Percentiles rank a stretch among this genome's conserved stretches.
These are phyloP conservation scores for Trametes pubescens DNA, from an alignment of 1,284 basidiomycete species.

Conservation along the genomic window DNA sequence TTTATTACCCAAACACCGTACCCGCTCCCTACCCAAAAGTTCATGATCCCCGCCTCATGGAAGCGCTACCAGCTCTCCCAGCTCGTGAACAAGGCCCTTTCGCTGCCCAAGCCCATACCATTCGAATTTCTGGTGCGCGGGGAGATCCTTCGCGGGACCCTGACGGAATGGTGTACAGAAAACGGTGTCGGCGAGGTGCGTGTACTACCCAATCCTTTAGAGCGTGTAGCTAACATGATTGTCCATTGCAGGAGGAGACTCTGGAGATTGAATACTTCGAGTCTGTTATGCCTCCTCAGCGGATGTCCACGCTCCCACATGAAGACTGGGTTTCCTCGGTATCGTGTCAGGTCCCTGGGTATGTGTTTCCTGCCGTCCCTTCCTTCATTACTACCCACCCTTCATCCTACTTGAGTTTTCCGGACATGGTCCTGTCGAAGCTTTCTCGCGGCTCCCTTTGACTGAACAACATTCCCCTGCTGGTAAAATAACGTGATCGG, in stretches of 20 bases:
- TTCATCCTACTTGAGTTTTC: too few relatives aligned
- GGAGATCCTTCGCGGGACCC: slow-evolving; percentile 77
- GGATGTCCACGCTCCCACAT: slow-evolving; percentile 82
- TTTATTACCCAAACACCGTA: slow-evolving; percentile 86
- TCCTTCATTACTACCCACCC: not conserved
- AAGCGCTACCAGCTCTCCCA: slow-evolving; percentile 96
- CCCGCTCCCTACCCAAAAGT: slow-evolving; percentile 89
- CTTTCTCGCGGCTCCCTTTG: too few relatives aligned
- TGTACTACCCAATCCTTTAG: not conserved
- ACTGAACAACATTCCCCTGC: too few relatives aligned
- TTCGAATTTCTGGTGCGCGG: slow-evolving; percentile 95
- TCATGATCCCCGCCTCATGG: slow-evolving; percentile 94
- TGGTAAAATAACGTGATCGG: too few relatives aligned
- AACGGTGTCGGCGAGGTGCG: slow-evolving; percentile 75
- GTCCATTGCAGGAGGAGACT: slow-evolving; percentile 77
- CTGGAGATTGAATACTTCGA: slow-evolving; percentile 96
- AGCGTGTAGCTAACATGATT: too few relatives aligned
- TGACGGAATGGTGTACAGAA: slow-evolving; percentile 83
- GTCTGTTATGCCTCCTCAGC: slow-evolving; percentile 89
- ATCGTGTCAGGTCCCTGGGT: slow-evolving; percentile 76
- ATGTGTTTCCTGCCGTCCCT: slow-evolving; percentile 40
- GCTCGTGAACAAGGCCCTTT: slow-evolving; percentile 94
- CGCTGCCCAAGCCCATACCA: slow-evolving; percentile 78
- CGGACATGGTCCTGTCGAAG: too few relatives aligned
- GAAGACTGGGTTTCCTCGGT: slow-evolving; percentile 96